Base-by-base conservation (phyloP, 2,329 filamentous ascomycete genomes). In the Penicillium hesseltinei region DNA sequence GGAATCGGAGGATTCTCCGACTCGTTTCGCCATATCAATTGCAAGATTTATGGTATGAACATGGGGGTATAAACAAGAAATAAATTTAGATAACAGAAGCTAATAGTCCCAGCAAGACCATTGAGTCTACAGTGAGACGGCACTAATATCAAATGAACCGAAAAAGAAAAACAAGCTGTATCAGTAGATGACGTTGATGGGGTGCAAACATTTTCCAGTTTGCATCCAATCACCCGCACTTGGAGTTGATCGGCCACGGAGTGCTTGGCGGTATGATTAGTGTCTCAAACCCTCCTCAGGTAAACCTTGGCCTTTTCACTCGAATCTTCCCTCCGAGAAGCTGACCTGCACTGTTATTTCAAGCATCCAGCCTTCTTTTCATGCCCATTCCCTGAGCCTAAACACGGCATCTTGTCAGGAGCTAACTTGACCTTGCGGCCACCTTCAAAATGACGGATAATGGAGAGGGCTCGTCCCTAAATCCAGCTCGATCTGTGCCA, bases 391-490 rank as follows among this genome's bases (percentile, higher is more conserved):
- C 17, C 15, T n/a, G 35, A 50, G 33, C 43, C 33, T 57, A 46
- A 27, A 25, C 1, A 23, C 36, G 31, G 25, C 39, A 31, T n/a
- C 42, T 10, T 27, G 19, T 23, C 47, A 51, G 53, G 21, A 56
- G 53, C 39, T 44, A 55, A 25, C 13, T 51, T 44, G 46, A 49
- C 50, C 36, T 49, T 51, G 52, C 57, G 60, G 49, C 57, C 19
- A 62, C 59, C 36, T 48, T 58, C 19, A 63, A 44, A 46, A 75
- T 71, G 70, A 65, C 70, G 51, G 71, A 73, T 55, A 76, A 72
- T 58, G 69, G 71, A 57, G 73, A 77, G 56, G 69, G 71, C 35
- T 67, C 73, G 23, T 74, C 75, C 36, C 62, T 70, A 52, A 68
- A 68, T 49, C 68, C 66, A 51, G 55, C 66, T 59, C 69, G 59